Conservation (phyloP, 2,329 filamentous ascomycete species). For the Xylaria multiplex region DNA sequence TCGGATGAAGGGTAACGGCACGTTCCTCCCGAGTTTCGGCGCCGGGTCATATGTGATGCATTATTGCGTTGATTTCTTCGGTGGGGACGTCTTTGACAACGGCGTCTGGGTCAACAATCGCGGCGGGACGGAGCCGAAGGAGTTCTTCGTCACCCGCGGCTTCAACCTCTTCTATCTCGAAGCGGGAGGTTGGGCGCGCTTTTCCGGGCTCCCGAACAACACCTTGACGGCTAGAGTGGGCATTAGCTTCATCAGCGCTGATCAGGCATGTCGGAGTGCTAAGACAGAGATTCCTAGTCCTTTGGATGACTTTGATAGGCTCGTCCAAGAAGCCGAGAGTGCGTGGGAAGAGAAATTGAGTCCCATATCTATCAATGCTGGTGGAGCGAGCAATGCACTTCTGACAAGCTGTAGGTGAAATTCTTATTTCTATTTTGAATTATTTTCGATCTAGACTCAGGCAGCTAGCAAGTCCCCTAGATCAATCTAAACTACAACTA, state of each 20-base stretch:
- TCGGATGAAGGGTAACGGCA: conserved; percentile 66
- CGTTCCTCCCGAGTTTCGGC: conserved; percentile 70
- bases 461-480: too few relatives aligned
- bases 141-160: conserved; percentile 53
- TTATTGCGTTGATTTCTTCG: conserved; percentile 69
- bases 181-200: conserved; percentile 66
- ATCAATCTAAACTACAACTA: not conserved
- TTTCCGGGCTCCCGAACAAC: conserved; percentile 56
- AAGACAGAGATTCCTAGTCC: conserved; percentile 70
- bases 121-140: conserved; percentile 52
- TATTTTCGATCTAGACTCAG: not conserved
- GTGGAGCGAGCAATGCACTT: conserved; percentile 60
- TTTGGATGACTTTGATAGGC: conserved; percentile 65
- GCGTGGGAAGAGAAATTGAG: conserved; percentile 68
- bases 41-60: conserved; percentile 66
- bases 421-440: not conserved
- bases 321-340: conserved; percentile 60
- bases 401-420: conserved; percentile 57
- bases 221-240: conserved; percentile 69
- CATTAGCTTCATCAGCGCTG: conserved; percentile 69
- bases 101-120: conserved; percentile 55
- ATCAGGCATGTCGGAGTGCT: conserved; percentile 70
- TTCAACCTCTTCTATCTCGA: conserved; percentile 56
- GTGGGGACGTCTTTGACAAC: conserved; percentile 52
- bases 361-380: conserved; percentile 61